Evolutionary conservation across 2,329 filamentous ascomycete species (phyloP), one percentile per base, ranked within the genome.

Genomic region (Corinectria fuckeliana): DNA sequence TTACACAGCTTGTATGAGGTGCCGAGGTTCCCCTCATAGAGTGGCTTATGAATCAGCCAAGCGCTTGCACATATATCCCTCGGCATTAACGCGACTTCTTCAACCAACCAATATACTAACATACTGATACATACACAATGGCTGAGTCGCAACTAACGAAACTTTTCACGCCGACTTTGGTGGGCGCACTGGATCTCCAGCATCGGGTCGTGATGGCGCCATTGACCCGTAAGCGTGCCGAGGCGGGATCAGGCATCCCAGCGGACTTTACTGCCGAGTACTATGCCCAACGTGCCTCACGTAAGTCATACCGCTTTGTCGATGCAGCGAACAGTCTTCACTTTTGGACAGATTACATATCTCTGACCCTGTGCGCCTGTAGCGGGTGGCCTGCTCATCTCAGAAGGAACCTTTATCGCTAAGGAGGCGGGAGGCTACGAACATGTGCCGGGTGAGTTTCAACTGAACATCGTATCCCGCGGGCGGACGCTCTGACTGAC

Each of bases 161-260:
- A 18, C 78, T 82, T n/a, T 83, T 82, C 68, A 67, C 72, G 30
- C 78, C 79, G 5, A 62, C 78, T 48, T 74, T 75, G 59, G 63
- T 81, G 4, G 80, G 81, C 52, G 64, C 69, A 10, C 28, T 52
- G 16, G 44, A 66, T 20, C 71, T 83, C 34, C 64, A 77, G 61
- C 77, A 82, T 63, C 75, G 80, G 34, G 66, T 88, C 36, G 80
- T 80, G 50, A 80, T 88, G 75, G 82, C 85, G 2, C 85, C 86
- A 3, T 71, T 88, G 61, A 87, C 85, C n/a, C 80, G 84, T 18
- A 79, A 78, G 67, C 81, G 84, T 54, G 79, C 76, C 45, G 74
- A 77, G 59, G 73, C 82, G 56, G 60, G 72, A 25, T 67, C 65
- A 7, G 63, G 56, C 14, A 58, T 72, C 21, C 69, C 71, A 1